Conservation (phyloP, 257 asterid species). For the Solanum bulbocastanum region DNA sequence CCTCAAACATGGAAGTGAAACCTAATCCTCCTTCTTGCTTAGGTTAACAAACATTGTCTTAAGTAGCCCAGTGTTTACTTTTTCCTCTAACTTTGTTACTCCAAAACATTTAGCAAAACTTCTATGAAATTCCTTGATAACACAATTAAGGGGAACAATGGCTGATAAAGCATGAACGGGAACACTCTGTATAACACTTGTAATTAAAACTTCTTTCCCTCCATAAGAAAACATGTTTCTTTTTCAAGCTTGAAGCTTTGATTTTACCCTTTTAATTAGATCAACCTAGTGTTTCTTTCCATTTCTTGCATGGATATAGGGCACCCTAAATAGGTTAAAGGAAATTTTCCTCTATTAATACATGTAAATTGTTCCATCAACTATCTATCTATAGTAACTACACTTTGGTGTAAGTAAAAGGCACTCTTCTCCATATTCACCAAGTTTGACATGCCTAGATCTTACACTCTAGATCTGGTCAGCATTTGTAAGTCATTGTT, state of each 20-base stretch:
- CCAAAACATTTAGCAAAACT: neutral
- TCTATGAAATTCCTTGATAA: neutral
- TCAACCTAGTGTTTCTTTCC: neutral
- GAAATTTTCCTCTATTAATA: neutral
- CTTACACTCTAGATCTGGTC: too few species aligned
- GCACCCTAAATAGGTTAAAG: neutral
- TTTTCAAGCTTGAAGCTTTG: neutral
- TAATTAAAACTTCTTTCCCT: neutral
- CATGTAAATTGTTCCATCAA: neutral
- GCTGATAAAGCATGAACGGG: neutral
- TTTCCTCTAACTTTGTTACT: neutral
- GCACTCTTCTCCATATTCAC: neutral
- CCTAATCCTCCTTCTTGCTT: neutral
- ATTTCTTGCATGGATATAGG: neutral
- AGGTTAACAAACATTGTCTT: neutral
- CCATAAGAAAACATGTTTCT: neutral
- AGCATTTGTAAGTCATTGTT: too few species aligned
- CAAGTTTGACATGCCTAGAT: too few species aligned
- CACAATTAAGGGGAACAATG: neutral
- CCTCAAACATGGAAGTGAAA: neutral
- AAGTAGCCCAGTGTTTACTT: neutral
- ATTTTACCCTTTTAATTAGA: neutral
- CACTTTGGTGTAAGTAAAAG: neutral
- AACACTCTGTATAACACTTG: neutral
- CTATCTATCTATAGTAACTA: neutral